phyloP scores from a whole-genome alignment of 2,329 filamentous ascomycete species.

The Thermochaetoides dissita region DNA sequence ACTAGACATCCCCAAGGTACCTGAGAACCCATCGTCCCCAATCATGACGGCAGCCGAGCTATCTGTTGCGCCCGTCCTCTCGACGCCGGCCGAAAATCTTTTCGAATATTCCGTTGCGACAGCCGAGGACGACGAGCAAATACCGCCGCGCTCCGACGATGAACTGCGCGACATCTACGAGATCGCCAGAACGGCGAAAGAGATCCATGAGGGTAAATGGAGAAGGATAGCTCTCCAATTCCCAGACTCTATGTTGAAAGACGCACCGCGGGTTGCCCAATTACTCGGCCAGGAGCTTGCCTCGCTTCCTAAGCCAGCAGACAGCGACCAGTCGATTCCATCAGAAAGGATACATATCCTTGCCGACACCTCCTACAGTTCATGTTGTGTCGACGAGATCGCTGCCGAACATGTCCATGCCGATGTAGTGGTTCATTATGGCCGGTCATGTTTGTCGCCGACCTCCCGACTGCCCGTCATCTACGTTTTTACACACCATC shows the following conservation, averaged over 20 bases:
- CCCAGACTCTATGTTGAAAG: conserved; percentile 78
- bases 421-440: conserved; percentile 88
- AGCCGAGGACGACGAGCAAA: conserved; percentile 18
- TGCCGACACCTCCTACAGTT: conserved; percentile 90
- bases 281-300: conserved; percentile 32
- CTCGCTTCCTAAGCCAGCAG: conserved; percentile 2
- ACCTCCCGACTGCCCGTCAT: conserved; percentile 77
- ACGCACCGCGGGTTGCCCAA: conserved; percentile 69
- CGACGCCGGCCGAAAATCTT: conserved; percentile 47
- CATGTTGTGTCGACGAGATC: conserved; percentile 93
- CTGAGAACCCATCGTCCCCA: too few relatives aligned
- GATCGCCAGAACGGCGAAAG: conserved; percentile 60
- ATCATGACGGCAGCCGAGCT: conserved; percentile 27
- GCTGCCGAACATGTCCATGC: conserved; percentile 87
- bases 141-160: conserved; percentile 37
- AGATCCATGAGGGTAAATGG: conserved; percentile 62
- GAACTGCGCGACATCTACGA: conserved; percentile 72
- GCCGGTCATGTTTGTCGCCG: conserved; percentile 79
- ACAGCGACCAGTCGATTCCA: neutral
- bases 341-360: conserved; percentile 57
- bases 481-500: conserved; percentile 71
- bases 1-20: neutral
- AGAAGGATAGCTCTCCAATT: conserved; percentile 81
- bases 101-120: conserved; percentile 31
- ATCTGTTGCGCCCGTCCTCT: conserved; percentile 43